Base-by-base conservation (phyloP, 2,329 filamentous ascomycete species). In the Zalaria sp. region DNA sequence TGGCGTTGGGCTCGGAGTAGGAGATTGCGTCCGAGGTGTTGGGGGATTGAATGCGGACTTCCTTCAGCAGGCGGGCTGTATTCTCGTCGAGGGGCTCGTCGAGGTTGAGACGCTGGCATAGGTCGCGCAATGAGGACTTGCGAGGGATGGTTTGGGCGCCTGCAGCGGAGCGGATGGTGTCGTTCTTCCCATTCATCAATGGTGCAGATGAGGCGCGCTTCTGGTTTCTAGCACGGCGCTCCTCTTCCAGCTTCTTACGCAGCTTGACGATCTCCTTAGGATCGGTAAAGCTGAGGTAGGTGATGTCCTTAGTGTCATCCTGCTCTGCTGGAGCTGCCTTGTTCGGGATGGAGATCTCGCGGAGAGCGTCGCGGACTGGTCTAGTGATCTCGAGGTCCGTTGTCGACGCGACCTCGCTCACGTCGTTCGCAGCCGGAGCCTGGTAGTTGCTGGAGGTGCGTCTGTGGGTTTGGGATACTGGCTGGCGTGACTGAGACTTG, bases 111-210 rank as follows among this genome's bases (percentile, higher is more conserved):
- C 29, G 29, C 32, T 60, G 55, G 6, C 65, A 71, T 4, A 63
- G 49, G 41, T 74, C 70, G 45, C 69, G 73, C 48, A 75, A 53
- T 0, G 72, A 75, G 1, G 72, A 74, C 49, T 74, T 75, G 40
- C 70, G 69, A n/a, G 66, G 65, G 11, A 61, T 44, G 9, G 57
- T 57, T 27, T 60, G 55, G 7, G n/a, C 2, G 7, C 29, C n/a
- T 32, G 47, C 57, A 64, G 25, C 57, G 49, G 59, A 61, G 18
- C 54, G 53, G 5, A 56, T 44, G 1, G 65, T 68, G 11, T 67
- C 60, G 37, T 66, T 63, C 3, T 57, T 56, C 27, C 45, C 43
- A 5, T 31, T 37, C 4, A 37, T 35, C 10, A 41, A 39, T 4
- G 46, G 44, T 6, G 48, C 45, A 38, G 52, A 51, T 25, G 50